Conservation (phyloP, 495 filamentous ascomycete genomes). For the Neurospora sp. region DNA sequence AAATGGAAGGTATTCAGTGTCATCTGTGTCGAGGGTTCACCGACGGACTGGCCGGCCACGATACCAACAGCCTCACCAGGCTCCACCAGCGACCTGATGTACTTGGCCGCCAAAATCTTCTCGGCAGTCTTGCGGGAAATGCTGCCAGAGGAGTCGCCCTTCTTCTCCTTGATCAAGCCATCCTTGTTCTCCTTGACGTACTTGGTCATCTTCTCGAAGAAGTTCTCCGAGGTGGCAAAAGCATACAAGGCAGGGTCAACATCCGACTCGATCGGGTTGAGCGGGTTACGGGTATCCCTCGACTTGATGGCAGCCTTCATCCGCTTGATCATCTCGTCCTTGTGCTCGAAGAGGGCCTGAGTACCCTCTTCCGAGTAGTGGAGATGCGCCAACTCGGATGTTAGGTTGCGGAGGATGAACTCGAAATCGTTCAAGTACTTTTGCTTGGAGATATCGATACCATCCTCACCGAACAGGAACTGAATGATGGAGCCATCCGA, state of each 20-base stretch:
- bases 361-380: slow-evolving; percentile 27
- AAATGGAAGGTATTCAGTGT: slow-evolving; percentile 99
- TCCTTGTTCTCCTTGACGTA: slow-evolving; percentile 73
- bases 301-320: slow-evolving; percentile 67
- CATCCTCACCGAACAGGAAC: slow-evolving; percentile 95
- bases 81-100: slow-evolving; percentile 85
- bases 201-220: slow-evolving; percentile 48
- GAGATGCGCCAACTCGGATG: slow-evolving; percentile 40
- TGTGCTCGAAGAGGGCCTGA: slow-evolving; percentile 32
- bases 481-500: slow-evolving; percentile 88
- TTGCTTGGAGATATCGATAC: slow-evolving; percentile 85
- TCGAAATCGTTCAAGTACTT: slow-evolving; percentile 85
- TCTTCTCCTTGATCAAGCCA: slow-evolving; percentile 70
- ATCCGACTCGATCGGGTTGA: slow-evolving; percentile 61
- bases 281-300: slow-evolving; percentile 55
- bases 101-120: slow-evolving; percentile 78
- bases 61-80: slow-evolving; percentile 97
- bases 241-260: slow-evolving; percentile 66
- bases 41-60: slow-evolving; percentile 90
- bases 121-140: slow-evolving; percentile 68
- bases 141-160: slow-evolving; percentile 19
- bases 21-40: slow-evolving; percentile 98
- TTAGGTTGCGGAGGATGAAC: slow-evolving; percentile 73
- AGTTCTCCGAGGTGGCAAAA: slow-evolving; percentile 83
- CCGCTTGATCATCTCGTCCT: slow-evolving; percentile 57